A percentile compares a stretch with the other conserved stretches of the same genome.
phyloP scores from a whole-genome alignment of 2,329 filamentous ascomycete genomes.

The Fusarium pseudocircinatum region DNA sequence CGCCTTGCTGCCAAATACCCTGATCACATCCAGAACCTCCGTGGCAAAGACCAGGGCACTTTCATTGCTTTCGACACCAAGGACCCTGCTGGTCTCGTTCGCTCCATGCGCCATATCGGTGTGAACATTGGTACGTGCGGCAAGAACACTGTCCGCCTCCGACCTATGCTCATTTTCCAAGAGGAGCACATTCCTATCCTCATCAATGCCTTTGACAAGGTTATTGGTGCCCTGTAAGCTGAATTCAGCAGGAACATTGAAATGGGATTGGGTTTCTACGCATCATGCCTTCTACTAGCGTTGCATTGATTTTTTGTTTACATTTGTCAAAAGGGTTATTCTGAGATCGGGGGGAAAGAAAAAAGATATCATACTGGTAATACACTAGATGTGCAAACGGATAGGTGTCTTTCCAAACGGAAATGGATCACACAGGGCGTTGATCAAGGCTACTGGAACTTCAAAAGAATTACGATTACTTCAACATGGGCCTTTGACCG shows the following conservation, averaged over 20 bases:
- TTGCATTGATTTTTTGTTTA: slow-evolving; percentile 36
- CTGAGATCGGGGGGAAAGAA: slow-evolving; percentile 18
- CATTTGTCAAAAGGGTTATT: slow-evolving; percentile 13
- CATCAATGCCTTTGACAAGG: slow-evolving; percentile 44
- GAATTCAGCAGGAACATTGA: slow-evolving; percentile 10
- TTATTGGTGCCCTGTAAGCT: slow-evolving; percentile 41
- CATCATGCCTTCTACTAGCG: slow-evolving; percentile 42
- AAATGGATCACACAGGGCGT: slow-evolving; percentile 38
- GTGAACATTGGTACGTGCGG: slow-evolving; percentile 84
- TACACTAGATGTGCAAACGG: slow-evolving; percentile 34
- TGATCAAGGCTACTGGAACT: slow-evolving; percentile 31
- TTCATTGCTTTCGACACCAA: slow-evolving; percentile 85
- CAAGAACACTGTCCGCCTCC: slow-evolving; percentile 72
- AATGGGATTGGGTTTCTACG: slow-evolving; percentile 22
- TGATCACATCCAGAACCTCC: slow-evolving; percentile 74
- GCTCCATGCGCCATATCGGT: slow-evolving; percentile 75
- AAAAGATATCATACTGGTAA: slow-evolving; percentile 28
- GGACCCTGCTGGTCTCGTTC: slow-evolving; percentile 73
- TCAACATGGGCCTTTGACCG: neutral
- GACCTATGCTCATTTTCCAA: slow-evolving; percentile 86
- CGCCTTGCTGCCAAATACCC: slow-evolving; percentile 72
- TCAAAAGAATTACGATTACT: slow-evolving; percentile 21
- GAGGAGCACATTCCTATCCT: slow-evolving; percentile 65
- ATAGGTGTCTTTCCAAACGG: slow-evolving; percentile 34
- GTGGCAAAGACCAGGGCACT: slow-evolving; percentile 79